These are phyloP conservation scores for Lepidium africanum DNA, from an alignment of 345 rosid genomes.

Conservation along the genomic window DNA sequence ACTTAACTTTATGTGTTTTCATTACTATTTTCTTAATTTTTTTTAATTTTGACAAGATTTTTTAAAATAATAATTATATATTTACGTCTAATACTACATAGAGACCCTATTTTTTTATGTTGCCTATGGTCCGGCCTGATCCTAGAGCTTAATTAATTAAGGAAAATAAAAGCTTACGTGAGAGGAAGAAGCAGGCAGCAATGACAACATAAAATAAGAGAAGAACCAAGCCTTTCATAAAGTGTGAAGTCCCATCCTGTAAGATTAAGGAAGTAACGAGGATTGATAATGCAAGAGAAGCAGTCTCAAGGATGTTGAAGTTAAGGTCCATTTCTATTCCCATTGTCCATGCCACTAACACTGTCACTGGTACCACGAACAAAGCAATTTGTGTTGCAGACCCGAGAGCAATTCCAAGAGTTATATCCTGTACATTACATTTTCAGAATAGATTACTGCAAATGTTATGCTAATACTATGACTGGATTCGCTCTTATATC, in stretches of 20 bases:
- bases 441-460: not conserved
- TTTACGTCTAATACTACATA: too few relatives aligned
- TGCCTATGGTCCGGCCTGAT: too few relatives aligned
- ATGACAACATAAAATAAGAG: conserved; percentile 73
- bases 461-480: not conserved
- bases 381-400: conserved; percentile 94
- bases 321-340: conserved; percentile 73
- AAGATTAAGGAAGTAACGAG: conserved; percentile 63
- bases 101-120: too few relatives aligned
- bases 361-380: conserved; percentile 89
- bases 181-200: conserved; percentile 68
- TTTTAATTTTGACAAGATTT: too few relatives aligned
- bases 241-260: conserved; percentile 94
- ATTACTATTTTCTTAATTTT: too few relatives aligned
- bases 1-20: too few relatives aligned
- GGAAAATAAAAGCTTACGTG: conserved; percentile 34
- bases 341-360: conserved; percentile 76
- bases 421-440: conserved; percentile 58
- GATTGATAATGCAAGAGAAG: conserved; percentile 65
- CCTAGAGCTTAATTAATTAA: not conserved
- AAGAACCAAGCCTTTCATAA: conserved; percentile 78
- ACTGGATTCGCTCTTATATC: too few relatives aligned
- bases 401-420: conserved; percentile 80
- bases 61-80: too few relatives aligned
- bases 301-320: conserved; percentile 81